These are phyloP conservation scores for Dalbergia cochinchinensis DNA, from an alignment of 306 rosid genomes.

Conservation along the genomic window DNA sequence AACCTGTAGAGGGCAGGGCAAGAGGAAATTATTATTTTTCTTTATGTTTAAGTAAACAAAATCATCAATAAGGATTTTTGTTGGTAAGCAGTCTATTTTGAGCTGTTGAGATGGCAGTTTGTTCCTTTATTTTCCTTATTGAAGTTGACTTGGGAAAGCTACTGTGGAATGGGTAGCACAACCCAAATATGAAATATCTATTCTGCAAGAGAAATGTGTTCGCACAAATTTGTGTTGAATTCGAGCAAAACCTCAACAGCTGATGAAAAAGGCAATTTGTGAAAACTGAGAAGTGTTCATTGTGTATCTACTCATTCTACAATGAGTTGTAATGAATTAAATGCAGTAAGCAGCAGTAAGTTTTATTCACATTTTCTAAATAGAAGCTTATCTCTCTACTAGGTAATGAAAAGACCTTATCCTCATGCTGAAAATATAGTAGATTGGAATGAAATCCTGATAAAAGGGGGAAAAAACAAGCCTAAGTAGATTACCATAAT, in stretches of 20 bases:
- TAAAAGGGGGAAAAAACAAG: background rate
- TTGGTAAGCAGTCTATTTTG: slow-evolving; percentile 60
- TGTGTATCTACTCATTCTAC: background rate
- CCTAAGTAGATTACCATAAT: background rate
- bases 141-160: slow-evolving; percentile 51
- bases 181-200: slow-evolving; percentile 44
- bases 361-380: background rate
- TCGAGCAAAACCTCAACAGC: background rate
- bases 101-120: slow-evolving; percentile 58
- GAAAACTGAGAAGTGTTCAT: background rate
- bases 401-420: background rate
- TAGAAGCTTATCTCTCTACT: background rate
- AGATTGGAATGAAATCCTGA: background rate
- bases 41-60: background rate
- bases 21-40: background rate
- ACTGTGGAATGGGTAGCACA: slow-evolving; percentile 56
- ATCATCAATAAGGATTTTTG: background rate
- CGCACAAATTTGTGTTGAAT: background rate
- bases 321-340: background rate
- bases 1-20: slow-evolving; percentile 17
- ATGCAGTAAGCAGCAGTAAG: background rate
- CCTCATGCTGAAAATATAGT: background rate
- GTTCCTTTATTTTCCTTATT: slow-evolving; percentile 32
- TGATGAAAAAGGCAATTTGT: background rate
- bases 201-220: background rate